Evolutionary conservation across 805 yeast species (phyloP), one percentile per base, ranked within the genome.

Genomic region (Cyberlindnera americana): DNA sequence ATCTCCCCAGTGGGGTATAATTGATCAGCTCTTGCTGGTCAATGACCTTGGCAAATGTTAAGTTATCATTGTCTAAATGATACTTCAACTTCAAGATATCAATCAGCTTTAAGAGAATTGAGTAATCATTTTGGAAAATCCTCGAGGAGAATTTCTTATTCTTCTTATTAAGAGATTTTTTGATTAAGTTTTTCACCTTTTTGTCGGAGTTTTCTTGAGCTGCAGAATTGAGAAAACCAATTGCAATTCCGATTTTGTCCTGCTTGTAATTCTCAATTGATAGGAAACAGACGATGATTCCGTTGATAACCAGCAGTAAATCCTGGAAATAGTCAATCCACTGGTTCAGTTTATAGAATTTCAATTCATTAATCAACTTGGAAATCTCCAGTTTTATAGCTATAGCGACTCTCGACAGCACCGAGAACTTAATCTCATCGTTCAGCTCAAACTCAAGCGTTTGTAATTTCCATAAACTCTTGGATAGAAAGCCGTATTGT

Each of bases 211-310:
- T n/a, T n/a, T n/a, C n/a, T n/a, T n/a, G n/a, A n/a, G n/a, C n/a
- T n/a, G n/a, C n/a, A n/a, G n/a, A n/a, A n/a, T n/a, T n/a, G n/a
- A n/a, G n/a, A n/a, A 70, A 57, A 2, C 77, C 78, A 28, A 73
- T 60, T 4, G 73, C 67, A n/a, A 60, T 61, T 7, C 78, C 78
- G 15, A 72, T 37, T 27, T 66, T 62, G 37, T 63, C 60, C 34
- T 70, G 63, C 43, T 71, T 72, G 50, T 72, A 72, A 37, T 59
- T 53, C 34, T 72, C 77, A 27, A 72, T 60, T 0, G 75, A 59
- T 17, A 71, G 55, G 35, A 72, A 66, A n/a, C 66, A 44, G 0
- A 73, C 75, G 15, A 71, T 64, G 42, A 70, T 69, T 0, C 73
- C 73, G 18, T 60, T 54, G 6, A 64, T 59, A 48, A 70, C 64